A percentile compares a stretch with the other conserved stretches of the same genome.
Evolutionary conservation across 306 rosid genomes (phyloP).

Genomic region (Cajanus cajan): DNA sequence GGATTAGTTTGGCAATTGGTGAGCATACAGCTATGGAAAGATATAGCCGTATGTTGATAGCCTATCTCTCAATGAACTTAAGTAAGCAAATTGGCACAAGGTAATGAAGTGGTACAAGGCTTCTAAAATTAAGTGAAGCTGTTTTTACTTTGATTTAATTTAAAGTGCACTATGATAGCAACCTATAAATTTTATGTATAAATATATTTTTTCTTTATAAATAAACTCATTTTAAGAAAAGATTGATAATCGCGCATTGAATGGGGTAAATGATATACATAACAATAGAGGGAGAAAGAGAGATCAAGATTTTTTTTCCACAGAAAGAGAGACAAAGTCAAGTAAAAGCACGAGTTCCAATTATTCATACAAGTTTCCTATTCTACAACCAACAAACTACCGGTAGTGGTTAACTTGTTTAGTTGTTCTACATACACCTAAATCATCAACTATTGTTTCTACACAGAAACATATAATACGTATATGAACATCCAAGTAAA

Average conservation of each 20-base stretch:
- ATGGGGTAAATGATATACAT: background rate
- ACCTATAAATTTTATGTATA: too few relatives aligned
- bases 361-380: background rate
- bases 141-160: too few relatives aligned
- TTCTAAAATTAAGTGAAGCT: too few relatives aligned
- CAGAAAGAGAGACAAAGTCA: background rate
- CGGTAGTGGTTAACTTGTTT: background rate
- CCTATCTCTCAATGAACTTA: too few relatives aligned
- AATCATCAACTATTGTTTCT: slow-evolving; percentile 23
- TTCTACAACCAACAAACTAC: background rate
- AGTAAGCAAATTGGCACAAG: too few relatives aligned
- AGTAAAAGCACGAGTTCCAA: slow-evolving; percentile 1
- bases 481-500: slow-evolving; percentile 1
- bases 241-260: background rate
- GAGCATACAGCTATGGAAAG: too few relatives aligned
- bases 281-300: background rate
- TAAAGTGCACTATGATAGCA: too few relatives aligned
- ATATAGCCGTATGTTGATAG: too few relatives aligned
- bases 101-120: too few relatives aligned
- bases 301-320: background rate
- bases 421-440: slow-evolving; percentile 13
- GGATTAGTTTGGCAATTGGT: too few relatives aligned
- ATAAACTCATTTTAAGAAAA: too few relatives aligned
- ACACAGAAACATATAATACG: slow-evolving; percentile 16
- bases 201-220: too few relatives aligned